Evolutionary conservation across 768 basidiomycete species (phyloP).

Genomic region (Boletus rufocinnamomeus): DNA sequence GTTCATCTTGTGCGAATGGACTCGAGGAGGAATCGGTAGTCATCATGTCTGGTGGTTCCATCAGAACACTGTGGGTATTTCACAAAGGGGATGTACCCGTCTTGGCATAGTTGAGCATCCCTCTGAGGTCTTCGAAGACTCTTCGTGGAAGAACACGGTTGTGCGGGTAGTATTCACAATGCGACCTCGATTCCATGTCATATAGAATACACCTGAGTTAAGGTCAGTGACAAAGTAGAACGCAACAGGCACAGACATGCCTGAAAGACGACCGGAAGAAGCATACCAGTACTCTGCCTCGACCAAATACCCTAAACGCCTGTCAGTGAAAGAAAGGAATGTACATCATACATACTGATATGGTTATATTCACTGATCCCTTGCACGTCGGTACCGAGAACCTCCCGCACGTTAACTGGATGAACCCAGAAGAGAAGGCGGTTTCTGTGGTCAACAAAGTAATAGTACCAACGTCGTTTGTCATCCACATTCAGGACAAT

Average conservation of each 20-base stretch:
- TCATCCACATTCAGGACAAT: conserved; percentile 15
- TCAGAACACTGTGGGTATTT: background rate
- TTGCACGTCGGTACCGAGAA: conserved; percentile 3
- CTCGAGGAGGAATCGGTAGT: conserved; percentile 22
- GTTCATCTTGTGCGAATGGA: conserved; percentile 16
- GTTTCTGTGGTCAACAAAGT: conserved; percentile 21
- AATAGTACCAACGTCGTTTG: conserved; percentile 8
- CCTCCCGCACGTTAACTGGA: background rate
- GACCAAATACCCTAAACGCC: conserved; percentile 9
- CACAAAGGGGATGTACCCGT: conserved; percentile 7
- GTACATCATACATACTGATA: conserved; percentile 11
- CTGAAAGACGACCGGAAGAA: background rate
- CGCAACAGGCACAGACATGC: background rate
- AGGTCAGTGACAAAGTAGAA: conserved; percentile 1
- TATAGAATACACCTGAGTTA: background rate
- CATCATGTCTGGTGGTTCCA: conserved; percentile 9
- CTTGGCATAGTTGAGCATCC: conserved; percentile 21
- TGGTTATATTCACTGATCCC: conserved; percentile 8
- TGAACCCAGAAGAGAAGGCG: conserved; percentile 21
- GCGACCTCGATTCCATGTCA: conserved; percentile 16
- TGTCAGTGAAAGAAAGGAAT: background rate
- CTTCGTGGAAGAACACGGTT: conserved; percentile 1
- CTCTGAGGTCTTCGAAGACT: conserved; percentile 14
- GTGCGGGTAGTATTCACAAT: conserved; percentile 21
- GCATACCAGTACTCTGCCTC: conserved; percentile 20